A percentile compares a stretch with the other conserved stretches of the same genome.
phyloP scores from a whole-genome alignment of 2,329 filamentous ascomycete species.

The Alternaria novae-zelandiae region DNA sequence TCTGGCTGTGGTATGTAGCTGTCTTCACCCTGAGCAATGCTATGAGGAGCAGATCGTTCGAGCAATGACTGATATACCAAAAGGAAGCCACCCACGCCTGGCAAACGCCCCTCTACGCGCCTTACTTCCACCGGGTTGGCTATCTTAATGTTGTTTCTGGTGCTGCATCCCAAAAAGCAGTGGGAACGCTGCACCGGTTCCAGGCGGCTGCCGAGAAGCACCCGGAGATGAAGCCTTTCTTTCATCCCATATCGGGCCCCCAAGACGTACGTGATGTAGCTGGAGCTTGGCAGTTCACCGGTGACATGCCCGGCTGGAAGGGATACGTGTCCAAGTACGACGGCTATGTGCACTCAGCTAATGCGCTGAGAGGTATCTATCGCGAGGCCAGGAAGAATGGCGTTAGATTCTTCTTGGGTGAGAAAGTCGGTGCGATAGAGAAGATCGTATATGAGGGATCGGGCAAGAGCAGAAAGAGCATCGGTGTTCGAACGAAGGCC shows the following conservation, averaged over 20 bases:
- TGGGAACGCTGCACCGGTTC: slow-evolving; percentile 55
- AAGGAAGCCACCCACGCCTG: slow-evolving; percentile 61
- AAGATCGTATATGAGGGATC: slow-evolving; percentile 50
- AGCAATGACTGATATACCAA: not conserved
- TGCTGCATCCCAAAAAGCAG: slow-evolving; percentile 56
- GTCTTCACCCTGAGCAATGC: not conserved
- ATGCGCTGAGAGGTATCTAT: slow-evolving; percentile 58
- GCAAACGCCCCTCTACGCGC: slow-evolving; percentile 61
- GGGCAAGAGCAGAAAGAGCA: slow-evolving; percentile 32
- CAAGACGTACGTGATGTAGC: slow-evolving; percentile 53
- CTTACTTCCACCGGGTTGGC: slow-evolving; percentile 60
- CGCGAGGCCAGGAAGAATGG: slow-evolving; percentile 52
- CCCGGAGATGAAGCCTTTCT: slow-evolving; percentile 50
- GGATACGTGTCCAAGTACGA: slow-evolving; percentile 66
- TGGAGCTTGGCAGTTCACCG: slow-evolving; percentile 54
- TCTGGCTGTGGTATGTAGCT: slow-evolving; percentile 55
- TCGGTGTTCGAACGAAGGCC: slow-evolving; percentile 48
- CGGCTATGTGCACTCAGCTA: slow-evolving; percentile 63
- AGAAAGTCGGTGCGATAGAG: slow-evolving; percentile 46
- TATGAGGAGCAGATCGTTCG: not conserved
- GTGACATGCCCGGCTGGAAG: slow-evolving; percentile 59
- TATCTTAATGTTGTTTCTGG: slow-evolving; percentile 60
- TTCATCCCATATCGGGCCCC: slow-evolving; percentile 16
- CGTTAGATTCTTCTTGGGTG: slow-evolving; percentile 54
- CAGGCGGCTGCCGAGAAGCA: slow-evolving; percentile 50